Evolutionary conservation across 257 asterid genomes (phyloP).

Genomic region (Lantana camara): DNA sequence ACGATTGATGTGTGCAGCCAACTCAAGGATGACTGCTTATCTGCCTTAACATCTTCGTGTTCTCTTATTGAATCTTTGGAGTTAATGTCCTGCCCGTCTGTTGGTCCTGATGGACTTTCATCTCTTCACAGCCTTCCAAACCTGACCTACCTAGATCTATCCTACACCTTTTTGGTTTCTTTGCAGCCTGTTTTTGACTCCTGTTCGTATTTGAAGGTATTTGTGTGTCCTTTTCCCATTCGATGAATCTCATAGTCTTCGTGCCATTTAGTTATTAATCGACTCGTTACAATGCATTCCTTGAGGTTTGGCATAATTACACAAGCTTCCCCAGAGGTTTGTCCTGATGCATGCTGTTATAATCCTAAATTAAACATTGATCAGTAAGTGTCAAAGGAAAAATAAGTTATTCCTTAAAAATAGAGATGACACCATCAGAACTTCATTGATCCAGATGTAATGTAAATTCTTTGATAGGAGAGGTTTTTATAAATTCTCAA

Average conservation of each 20-base stretch:
- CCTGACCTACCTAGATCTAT: slow-evolving; percentile 82
- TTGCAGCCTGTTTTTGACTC: slow-evolving; percentile 84
- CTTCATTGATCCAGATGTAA: too few species aligned
- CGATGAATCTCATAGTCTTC: not conserved
- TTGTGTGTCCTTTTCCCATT: not conserved
- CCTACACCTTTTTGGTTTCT: slow-evolving; percentile 84
- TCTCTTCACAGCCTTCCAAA: slow-evolving; percentile 68
- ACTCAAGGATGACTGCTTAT: slow-evolving; percentile 85
- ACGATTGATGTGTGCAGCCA: slow-evolving; percentile 56
- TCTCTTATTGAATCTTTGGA: slow-evolving; percentile 81
- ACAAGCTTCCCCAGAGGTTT: too few species aligned
- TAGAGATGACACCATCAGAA: too few species aligned
- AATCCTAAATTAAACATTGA: too few species aligned
- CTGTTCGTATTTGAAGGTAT: slow-evolving; percentile 77
- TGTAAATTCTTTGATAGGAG: too few species aligned
- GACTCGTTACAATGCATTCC: too few species aligned
- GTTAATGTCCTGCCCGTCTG: slow-evolving; percentile 91
- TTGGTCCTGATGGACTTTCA: slow-evolving; percentile 80
- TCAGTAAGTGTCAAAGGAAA: too few species aligned
- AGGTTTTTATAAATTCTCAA: too few species aligned
- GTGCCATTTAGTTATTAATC: not conserved
- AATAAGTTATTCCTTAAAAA: too few species aligned
- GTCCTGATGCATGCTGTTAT: too few species aligned
- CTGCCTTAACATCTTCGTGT: slow-evolving; percentile 83
- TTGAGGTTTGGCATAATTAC: too few species aligned